phyloP scores from a whole-genome alignment of 83 land plant species.

The Isoetes engelmannii region DNA sequence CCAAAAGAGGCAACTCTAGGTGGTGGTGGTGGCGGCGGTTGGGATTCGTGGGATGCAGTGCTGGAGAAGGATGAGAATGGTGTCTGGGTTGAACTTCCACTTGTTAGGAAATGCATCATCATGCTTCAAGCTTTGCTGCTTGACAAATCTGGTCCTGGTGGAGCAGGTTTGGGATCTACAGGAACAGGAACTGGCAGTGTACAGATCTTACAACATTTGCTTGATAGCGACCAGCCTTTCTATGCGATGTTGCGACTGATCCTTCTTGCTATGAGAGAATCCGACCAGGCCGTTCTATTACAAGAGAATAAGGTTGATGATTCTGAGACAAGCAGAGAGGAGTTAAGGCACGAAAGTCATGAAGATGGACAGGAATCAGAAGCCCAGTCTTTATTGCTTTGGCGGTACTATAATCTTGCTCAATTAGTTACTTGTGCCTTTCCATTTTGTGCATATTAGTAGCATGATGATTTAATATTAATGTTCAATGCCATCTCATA shows the following conservation, averaged over 20 bases:
- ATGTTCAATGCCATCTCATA: background rate
- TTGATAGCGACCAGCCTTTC: conserved; percentile 99
- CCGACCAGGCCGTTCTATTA: conserved; percentile 36
- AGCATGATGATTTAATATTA: too few species aligned
- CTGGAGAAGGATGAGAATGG: conserved; percentile 80
- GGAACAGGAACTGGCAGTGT: conserved; percentile 90
- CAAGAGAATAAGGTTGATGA: background rate
- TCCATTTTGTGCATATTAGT: background rate
- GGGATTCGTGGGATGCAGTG: conserved; percentile 72
- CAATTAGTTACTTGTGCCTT: background rate
- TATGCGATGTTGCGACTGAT: conserved; percentile 98
- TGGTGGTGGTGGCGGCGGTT: conserved; percentile 91
- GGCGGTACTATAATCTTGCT: conserved; percentile 40
- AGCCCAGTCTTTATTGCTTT: conserved; percentile 58
- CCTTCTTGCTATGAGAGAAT: conserved; percentile 88
- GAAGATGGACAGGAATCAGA: conserved; percentile 25
- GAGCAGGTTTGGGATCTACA: conserved; percentile 49
- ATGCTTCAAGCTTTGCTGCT: conserved; percentile 92
- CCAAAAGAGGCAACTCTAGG: conserved; percentile 41
- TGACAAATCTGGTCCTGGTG: conserved; percentile 82
- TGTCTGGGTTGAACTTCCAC: conserved; percentile 85
- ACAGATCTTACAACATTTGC: conserved; percentile 79
- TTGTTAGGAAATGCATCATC: conserved; percentile 71
- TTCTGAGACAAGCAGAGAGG: conserved; percentile 12
- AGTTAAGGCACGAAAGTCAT: conserved; percentile 16